These are phyloP conservation scores for Pinguiococcus pyrenoidosus DNA, from an alignment of 108 stramenopile species.

Conservation along the genomic window DNA sequence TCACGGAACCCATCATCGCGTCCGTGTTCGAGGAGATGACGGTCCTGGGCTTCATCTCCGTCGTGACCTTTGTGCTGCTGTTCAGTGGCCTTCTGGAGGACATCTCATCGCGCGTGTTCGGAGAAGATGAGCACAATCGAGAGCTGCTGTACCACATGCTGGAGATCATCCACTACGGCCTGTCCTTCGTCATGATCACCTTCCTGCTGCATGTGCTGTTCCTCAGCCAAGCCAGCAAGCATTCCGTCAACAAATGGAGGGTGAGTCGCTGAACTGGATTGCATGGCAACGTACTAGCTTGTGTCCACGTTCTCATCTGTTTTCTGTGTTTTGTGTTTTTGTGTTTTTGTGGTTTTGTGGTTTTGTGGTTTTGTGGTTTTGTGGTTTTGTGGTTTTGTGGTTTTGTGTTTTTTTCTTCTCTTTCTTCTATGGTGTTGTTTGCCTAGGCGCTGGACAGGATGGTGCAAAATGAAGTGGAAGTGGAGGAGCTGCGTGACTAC, in stretches of 20 bases:
- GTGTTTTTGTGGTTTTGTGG: too few relatives aligned
- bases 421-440: too few relatives aligned
- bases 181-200: slow-evolving; percentile 44
- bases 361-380: too few relatives aligned
- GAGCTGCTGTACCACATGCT: slow-evolving; percentile 30
- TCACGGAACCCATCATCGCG: slow-evolving; percentile 33
- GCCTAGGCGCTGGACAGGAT: slow-evolving; percentile 18
- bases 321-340: too few relatives aligned
- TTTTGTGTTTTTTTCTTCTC: too few relatives aligned
- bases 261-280: slow-evolving; percentile 30
- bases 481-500: background rate
- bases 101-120: slow-evolving; percentile 26
- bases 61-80: slow-evolving; percentile 30
- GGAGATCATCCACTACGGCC: slow-evolving; percentile 37
- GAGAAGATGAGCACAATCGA: slow-evolving; percentile 16
- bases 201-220: slow-evolving; percentile 37
- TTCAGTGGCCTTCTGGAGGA: slow-evolving; percentile 20
- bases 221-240: slow-evolving; percentile 19
- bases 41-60: slow-evolving; percentile 40
- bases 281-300: too few relatives aligned
- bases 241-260: slow-evolving; percentile 18
- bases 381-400: too few relatives aligned
- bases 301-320: too few relatives aligned
- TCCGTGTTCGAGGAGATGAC: slow-evolving; percentile 44
- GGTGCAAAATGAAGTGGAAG: background rate